Percentiles rank a stretch among this genome's conserved stretches.
Conservation (phyloP, 305 asterid genomes). For the Fraxinus sp. region DNA sequence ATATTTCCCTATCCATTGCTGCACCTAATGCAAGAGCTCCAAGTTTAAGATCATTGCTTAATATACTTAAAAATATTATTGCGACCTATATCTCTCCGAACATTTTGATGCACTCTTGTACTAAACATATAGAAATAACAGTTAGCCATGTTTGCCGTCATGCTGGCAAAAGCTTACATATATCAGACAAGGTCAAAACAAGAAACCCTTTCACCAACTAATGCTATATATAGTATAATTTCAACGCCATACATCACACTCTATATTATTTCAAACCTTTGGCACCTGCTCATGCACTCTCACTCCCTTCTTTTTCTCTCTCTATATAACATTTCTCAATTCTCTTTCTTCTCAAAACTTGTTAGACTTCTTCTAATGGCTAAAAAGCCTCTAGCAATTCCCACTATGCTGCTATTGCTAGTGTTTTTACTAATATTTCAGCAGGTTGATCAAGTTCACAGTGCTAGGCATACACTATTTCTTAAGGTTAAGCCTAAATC, state of each 20-base stretch:
- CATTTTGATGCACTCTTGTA: background rate
- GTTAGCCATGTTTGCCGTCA: background rate
- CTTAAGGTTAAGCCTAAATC: slow-evolving; percentile 40
- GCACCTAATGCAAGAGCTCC: background rate
- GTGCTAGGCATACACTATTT: slow-evolving; percentile 41
- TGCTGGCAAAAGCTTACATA: background rate
- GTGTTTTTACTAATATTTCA: background rate
- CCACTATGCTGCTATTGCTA: background rate
- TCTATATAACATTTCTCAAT: background rate
- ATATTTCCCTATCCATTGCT: too few species aligned
- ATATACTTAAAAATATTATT: background rate
- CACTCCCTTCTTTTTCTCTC: background rate
- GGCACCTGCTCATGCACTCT: background rate
- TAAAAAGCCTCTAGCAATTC: background rate
- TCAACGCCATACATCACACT: background rate
- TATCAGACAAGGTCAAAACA: background rate
- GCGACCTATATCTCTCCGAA: background rate
- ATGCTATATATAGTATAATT: background rate
- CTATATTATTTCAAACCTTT: background rate
- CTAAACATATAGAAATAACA: background rate
- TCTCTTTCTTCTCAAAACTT: background rate
- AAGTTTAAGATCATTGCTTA: too few species aligned
- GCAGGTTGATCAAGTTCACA: slow-evolving; percentile 12
- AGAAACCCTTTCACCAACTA: background rate
- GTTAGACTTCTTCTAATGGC: background rate